Conservation (phyloP, 768 basidiomycete genomes). For the Serendipita sp. region DNA sequence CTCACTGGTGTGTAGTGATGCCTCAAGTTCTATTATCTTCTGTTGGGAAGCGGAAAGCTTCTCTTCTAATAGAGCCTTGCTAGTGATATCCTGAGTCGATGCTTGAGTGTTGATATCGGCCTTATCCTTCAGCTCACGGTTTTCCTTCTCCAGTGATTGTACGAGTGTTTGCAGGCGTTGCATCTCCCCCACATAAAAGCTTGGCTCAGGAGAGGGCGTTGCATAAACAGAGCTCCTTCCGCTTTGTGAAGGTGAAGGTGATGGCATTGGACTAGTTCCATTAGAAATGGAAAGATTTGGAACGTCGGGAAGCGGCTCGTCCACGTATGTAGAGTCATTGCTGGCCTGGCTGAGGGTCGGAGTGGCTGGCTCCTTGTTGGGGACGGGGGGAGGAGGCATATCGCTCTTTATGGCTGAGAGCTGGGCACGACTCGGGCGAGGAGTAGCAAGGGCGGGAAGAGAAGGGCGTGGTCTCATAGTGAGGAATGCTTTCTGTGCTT, state of each 20-base stretch:
- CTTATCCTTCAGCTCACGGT: constrained; percentile 32
- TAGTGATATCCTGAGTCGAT: constrained; percentile 11
- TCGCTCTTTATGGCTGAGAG: constrained; percentile 7
- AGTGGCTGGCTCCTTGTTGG: constrained; percentile 21
- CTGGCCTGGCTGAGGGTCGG: constrained; percentile 12
- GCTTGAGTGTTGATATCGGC: constrained; percentile 12
- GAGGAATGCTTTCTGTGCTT: background rate
- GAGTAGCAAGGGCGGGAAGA: background rate
- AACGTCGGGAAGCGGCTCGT: constrained; percentile 8
- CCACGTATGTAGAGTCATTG: constrained; percentile 11
- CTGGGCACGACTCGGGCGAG: background rate
- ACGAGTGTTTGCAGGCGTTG: constrained; percentile 24
- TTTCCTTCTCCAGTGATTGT: constrained; percentile 55
- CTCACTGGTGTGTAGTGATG: constrained; percentile 26
- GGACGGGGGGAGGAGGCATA: constrained; percentile 70
- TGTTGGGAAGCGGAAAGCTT: constrained; percentile 25
- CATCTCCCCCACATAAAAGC: background rate
- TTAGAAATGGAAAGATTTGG: background rate
- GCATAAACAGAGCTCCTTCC: constrained; percentile 1
- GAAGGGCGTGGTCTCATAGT: background rate
- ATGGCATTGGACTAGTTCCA: background rate
- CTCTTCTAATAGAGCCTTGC: constrained; percentile 24
- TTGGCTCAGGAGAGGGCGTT: background rate
- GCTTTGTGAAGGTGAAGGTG: background rate
- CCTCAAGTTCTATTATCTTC: constrained; percentile 29